Evolutionary conservation across 805 yeast species (phyloP).

Genomic region (Osmozyma mogii): DNA sequence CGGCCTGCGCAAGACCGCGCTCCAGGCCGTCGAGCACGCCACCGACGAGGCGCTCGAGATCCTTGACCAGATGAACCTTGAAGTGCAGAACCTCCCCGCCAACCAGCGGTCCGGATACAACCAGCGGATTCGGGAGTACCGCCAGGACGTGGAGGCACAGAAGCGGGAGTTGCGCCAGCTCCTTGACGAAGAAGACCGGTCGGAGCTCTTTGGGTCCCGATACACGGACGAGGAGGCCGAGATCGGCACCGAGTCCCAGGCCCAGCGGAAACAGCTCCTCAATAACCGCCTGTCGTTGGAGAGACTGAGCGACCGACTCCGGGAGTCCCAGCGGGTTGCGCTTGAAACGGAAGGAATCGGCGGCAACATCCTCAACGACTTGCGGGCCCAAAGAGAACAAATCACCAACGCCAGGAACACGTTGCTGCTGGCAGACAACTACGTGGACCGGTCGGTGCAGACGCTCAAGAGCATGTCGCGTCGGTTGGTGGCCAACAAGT

Average conservation of each 20-base stretch:
- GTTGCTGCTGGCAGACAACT: constrained; percentile 80
- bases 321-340: constrained; percentile 85
- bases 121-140: constrained; percentile 67
- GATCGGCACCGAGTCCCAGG: constrained; percentile 43
- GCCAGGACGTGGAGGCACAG: constrained; percentile 46
- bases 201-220: constrained; percentile 60
- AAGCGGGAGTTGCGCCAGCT: constrained; percentile 48
- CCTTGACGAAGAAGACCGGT: constrained; percentile 65
- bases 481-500: constrained; percentile 82
- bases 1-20: constrained; percentile 44
- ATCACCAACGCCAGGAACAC: constrained; percentile 80
- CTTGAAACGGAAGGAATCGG: constrained; percentile 90
- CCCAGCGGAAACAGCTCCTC: constrained; percentile 72
- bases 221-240: constrained; percentile 27
- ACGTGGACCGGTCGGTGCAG: constrained; percentile 81
- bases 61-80: constrained; percentile 80
- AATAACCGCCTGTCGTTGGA: constrained; percentile 75
- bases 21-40: constrained; percentile 55
- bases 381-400: constrained; percentile 91
- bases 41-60: constrained; percentile 78
- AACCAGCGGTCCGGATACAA: constrained; percentile 62
- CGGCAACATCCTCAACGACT: constrained; percentile 78
- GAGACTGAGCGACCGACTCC: constrained; percentile 71
- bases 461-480: constrained; percentile 90
- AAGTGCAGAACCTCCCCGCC: constrained; percentile 79